Evolutionary conservation across 176 grass and related monocot genomes (phyloP), one percentile per base, ranked within the genome.

Genomic region (Oropetium thomaeum): DNA sequence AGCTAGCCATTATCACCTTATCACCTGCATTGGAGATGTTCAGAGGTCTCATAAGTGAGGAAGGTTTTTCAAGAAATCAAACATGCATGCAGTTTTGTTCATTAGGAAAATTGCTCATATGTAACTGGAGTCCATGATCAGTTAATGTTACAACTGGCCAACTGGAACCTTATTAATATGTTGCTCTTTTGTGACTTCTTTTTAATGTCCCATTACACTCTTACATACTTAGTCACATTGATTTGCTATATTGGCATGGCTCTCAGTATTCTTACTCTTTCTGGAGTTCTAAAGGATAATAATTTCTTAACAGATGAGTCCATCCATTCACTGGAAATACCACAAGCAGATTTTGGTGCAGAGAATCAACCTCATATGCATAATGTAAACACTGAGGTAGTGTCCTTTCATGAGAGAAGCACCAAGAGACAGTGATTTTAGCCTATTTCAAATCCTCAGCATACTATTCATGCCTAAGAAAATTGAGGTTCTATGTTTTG

Each of bases 301-400:
- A 63, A 47, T 69, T 74, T 82, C 28, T 87, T 80, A 22, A 77
- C 72, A 90, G 81, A 81, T 49, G 65, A 77, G 38, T 5, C 59
- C 62, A 30, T 14, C 16, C 44, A 77, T 62, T 57, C 23, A 22
- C 42, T 75, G 61, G 67, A 82, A 62, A 74, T 49, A 61, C 52
- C 58, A 45, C 53, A 57, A 69, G 31, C 40, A 76, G 58, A 63
- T 73, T 43, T 72, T 60, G 76, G 40, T 48, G 37, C 52, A 55
- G 84, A 87, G 53, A 77, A 47, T 69, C 76, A 80, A 74, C 71
- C 59, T 81, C 16, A 30, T 51, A 45, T 44, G 25, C 53, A 65
- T 72, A 76, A 87, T 68, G 32, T 23, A 68, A 62, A 83, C 47
- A 44, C 47, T 47, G 84, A 87, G 84, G 88, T 90, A 67, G 65